Evolutionary conservation across 2,329 filamentous ascomycete species (phyloP).

Genomic region (Verticillium zaregamsianum): DNA sequence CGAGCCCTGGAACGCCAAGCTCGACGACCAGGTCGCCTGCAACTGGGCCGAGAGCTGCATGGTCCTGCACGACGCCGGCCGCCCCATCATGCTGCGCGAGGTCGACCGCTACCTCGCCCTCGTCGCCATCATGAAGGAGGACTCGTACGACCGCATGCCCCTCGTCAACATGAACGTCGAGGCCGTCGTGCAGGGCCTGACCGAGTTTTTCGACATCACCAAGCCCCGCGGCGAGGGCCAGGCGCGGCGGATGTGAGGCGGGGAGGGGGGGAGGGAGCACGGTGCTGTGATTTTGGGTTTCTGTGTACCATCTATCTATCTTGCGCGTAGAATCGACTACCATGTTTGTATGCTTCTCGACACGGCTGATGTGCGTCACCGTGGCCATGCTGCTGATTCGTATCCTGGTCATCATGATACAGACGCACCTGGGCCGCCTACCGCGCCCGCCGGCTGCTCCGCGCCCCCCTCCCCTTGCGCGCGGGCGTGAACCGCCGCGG

Average conservation of each 20-base stretch:
- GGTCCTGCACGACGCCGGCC: slow-evolving; percentile 59
- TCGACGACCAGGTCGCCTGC: slow-evolving; percentile 64
- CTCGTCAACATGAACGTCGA: slow-evolving; percentile 85
- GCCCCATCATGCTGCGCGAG: slow-evolving; percentile 64
- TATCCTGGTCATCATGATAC: no score
- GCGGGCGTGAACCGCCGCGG: slow-evolving; percentile 11
- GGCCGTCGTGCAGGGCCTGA: slow-evolving; percentile 72
- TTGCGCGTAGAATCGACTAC: no score
- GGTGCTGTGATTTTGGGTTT: no score
- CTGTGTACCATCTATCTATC: no score
- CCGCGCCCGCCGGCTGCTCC: not conserved
- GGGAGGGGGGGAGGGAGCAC: not conserved
- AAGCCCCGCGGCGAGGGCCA: slow-evolving; percentile 39
- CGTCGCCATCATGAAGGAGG: slow-evolving; percentile 83
- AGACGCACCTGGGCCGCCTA: not conserved
- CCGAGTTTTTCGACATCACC: slow-evolving; percentile 73
- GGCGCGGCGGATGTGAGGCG: not conserved
- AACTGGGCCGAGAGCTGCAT: slow-evolving; percentile 64
- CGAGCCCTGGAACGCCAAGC: slow-evolving; percentile 54
- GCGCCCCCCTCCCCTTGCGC: slow-evolving; percentile 2
- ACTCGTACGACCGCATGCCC: slow-evolving; percentile 77
- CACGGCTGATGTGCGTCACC: no score
- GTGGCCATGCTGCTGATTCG: no score
- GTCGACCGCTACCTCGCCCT: slow-evolving; percentile 73
- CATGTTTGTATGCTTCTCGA: no score